phyloP scores from a whole-genome alignment of 768 basidiomycete species.

The Kwoniella mangroviensis region DNA sequence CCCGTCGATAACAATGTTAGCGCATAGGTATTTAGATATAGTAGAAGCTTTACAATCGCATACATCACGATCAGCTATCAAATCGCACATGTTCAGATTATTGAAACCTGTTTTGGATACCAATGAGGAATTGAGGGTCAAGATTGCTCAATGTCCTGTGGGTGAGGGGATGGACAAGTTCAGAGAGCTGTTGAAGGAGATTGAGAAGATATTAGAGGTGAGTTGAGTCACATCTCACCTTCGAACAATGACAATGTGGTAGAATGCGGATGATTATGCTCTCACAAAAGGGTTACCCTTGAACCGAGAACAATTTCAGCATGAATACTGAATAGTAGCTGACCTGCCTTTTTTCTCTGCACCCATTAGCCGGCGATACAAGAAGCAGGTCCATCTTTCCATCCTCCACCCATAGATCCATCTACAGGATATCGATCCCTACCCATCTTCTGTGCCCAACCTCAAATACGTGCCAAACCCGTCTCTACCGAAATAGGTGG shows the following conservation, averaged over 20 bases:
- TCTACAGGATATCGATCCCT: constrained; percentile 64
- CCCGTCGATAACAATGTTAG: constrained; percentile 64
- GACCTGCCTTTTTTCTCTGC: constrained; percentile 3
- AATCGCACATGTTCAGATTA: constrained; percentile 91
- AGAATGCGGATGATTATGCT: not conserved
- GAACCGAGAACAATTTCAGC: too few relatives aligned
- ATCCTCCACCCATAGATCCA: constrained; percentile 64
- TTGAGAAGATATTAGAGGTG: constrained; percentile 68
- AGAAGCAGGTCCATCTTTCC: constrained; percentile 34
- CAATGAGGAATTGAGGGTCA: constrained; percentile 74
- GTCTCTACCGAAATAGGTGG: constrained; percentile 34
- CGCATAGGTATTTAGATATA: constrained; percentile 83
- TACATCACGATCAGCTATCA: constrained; percentile 75
- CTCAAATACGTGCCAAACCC: constrained; percentile 65
- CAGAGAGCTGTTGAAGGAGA: constrained; percentile 65
- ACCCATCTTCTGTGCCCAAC: constrained; percentile 75
- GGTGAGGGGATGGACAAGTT: constrained; percentile 60
- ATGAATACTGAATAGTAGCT: not conserved
- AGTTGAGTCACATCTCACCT: constrained; percentile 35
- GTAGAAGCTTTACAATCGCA: constrained; percentile 72
- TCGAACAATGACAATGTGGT: not conserved
- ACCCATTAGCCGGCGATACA: constrained; percentile 22
- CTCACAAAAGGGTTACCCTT: too few relatives aligned
- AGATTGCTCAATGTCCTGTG: constrained; percentile 60
- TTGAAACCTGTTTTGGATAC: constrained; percentile 73